These are phyloP conservation scores for Endothia cerciana DNA, from an alignment of 2,329 filamentous ascomycete genomes.

Conservation along the genomic window DNA sequence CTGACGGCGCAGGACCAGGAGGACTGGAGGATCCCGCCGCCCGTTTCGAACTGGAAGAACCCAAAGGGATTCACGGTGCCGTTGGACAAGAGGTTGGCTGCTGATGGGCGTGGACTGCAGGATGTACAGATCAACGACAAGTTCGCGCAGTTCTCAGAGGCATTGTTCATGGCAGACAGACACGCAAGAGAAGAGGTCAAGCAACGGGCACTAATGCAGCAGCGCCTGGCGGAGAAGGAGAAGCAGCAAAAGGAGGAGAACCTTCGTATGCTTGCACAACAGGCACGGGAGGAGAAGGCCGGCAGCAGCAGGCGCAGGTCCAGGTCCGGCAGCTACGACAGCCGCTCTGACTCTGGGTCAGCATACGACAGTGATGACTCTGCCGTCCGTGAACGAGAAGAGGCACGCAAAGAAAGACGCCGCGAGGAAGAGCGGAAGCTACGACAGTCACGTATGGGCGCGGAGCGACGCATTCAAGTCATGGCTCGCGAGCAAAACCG, in stretches of 20 bases:
- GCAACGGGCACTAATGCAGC: constrained; percentile 91
- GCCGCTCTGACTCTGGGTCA: constrained; percentile 53
- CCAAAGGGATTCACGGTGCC: constrained; percentile 97
- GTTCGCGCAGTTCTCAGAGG: constrained; percentile 94
- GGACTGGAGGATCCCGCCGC: constrained; percentile 78
- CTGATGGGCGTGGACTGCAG: constrained; percentile 88
- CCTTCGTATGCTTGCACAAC: constrained; percentile 83
- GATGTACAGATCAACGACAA: constrained; percentile 98
- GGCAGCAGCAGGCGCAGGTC: constrained; percentile 45
- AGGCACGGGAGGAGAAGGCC: constrained; percentile 82
- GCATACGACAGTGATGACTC: constrained; percentile 62
- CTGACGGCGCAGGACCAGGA: constrained; percentile 97
- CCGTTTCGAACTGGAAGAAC: constrained; percentile 99
- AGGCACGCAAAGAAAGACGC: constrained; percentile 74
- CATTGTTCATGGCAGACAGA: constrained; percentile 89
- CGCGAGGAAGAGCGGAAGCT: constrained; percentile 87
- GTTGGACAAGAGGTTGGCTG: constrained; percentile 91
- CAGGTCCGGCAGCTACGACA: constrained; percentile 53
- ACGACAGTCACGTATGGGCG: constrained; percentile 92
- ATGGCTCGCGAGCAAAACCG: constrained; percentile 95
- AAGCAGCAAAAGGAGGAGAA: constrained; percentile 94
- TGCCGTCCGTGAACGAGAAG: constrained; percentile 75
- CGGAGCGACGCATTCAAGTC: constrained; percentile 87
- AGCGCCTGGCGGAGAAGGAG: constrained; percentile 93
- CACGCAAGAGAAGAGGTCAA: constrained; percentile 96